These are phyloP conservation scores for Tolypocladium capitatum DNA, from an alignment of 2,329 filamentous ascomycete genomes.

Conservation along the genomic window DNA sequence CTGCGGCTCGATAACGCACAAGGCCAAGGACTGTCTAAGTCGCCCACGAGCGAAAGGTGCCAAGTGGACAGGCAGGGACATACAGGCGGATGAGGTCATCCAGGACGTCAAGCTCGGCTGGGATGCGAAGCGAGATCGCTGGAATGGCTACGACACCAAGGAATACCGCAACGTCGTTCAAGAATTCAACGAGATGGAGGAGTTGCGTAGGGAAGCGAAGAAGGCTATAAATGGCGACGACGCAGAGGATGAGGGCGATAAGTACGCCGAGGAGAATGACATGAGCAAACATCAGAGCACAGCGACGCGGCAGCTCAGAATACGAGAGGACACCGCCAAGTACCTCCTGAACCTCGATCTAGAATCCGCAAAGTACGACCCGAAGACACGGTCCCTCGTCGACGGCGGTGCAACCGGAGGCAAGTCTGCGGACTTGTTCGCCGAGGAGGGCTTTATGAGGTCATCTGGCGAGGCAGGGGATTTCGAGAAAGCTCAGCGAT, in stretches of 20 bases:
- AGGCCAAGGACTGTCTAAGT: slow-evolving; percentile 83
- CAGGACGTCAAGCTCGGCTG: slow-evolving; percentile 81
- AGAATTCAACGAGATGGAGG: slow-evolving; percentile 77
- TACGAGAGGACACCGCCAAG: slow-evolving; percentile 94
- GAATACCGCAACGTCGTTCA: slow-evolving; percentile 82
- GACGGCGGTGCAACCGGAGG: slow-evolving; percentile 71
- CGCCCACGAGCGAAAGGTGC: slow-evolving; percentile 81
- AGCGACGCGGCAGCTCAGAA: slow-evolving; percentile 75
- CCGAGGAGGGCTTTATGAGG: slow-evolving; percentile 84
- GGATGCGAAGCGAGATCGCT: slow-evolving; percentile 95
- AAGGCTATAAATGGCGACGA: slow-evolving; percentile 27
- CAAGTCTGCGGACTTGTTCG: slow-evolving; percentile 68
- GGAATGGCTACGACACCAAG: slow-evolving; percentile 91
- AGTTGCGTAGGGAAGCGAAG: slow-evolving; percentile 46
- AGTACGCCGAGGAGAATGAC: slow-evolving; percentile 89
- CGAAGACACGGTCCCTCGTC: slow-evolving; percentile 85
- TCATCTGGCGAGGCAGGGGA: slow-evolving; percentile 83
- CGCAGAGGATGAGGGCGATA: slow-evolving; percentile 47
- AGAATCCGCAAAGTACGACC: slow-evolving; percentile 95
- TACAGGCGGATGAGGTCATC: slow-evolving; percentile 79
- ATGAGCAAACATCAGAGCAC: slow-evolving; percentile 92
- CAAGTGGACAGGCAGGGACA: slow-evolving; percentile 83
- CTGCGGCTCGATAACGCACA: slow-evolving; percentile 94
- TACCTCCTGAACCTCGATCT: slow-evolving; percentile 90
- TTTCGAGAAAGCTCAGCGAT: slow-evolving; percentile 77